phyloP scores from a whole-genome alignment of 441 rosid species.

The Adansonia madagascariensis region DNA sequence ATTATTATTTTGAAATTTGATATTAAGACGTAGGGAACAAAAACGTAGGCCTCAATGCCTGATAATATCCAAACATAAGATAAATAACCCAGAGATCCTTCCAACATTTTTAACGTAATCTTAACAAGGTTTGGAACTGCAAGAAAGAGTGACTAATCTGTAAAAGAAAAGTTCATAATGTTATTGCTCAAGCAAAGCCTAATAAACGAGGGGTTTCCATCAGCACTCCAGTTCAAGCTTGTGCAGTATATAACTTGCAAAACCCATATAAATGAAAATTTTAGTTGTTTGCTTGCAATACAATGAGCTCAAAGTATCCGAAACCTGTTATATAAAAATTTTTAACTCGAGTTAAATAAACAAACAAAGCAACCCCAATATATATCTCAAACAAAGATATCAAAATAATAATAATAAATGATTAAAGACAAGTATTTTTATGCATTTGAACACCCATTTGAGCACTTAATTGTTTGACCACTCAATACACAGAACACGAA shows the following conservation, averaged over 20 bases:
- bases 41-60: too few relatives aligned
- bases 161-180: background rate
- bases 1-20: too few relatives aligned
- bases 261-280: background rate
- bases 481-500: too few relatives aligned
- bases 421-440: too few relatives aligned
- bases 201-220: conserved; percentile 91
- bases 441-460: too few relatives aligned
- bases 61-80: background rate
- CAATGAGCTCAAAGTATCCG: background rate
- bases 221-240: conserved; percentile 87
- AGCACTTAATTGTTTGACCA: too few relatives aligned
- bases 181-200: conserved; percentile 39
- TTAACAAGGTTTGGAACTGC: background rate
- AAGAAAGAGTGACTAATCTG: background rate
- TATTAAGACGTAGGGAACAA: too few relatives aligned
- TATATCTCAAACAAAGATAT: too few relatives aligned
- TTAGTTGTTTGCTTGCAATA: background rate
- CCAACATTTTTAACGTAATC: background rate
- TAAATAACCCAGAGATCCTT: background rate
- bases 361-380: too few relatives aligned
- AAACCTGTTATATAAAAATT: too few relatives aligned
- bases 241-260: conserved; percentile 85
- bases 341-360: too few relatives aligned
- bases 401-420: too few relatives aligned